Conservation (phyloP, 306 rosid species). For the Ammopiptanthus mongolicus region DNA sequence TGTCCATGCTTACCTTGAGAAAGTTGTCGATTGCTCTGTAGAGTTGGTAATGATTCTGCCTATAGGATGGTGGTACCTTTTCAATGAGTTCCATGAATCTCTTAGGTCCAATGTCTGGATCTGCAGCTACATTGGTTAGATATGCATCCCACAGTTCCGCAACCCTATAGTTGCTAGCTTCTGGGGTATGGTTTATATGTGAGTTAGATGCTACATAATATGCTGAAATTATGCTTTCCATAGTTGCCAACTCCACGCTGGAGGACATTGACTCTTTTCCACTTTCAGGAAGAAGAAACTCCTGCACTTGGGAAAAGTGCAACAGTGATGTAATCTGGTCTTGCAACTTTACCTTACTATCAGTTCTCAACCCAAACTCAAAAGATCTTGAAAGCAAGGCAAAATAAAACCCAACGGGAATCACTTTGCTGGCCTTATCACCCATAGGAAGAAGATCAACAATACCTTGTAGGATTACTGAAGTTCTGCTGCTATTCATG, state of each 20-base stretch:
- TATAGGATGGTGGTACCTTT: slow-evolving; percentile 49
- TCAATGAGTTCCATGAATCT: slow-evolving; percentile 79
- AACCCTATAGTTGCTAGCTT: slow-evolving; percentile 40
- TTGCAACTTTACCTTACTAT: slow-evolving; percentile 43
- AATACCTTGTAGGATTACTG: slow-evolving; percentile 57
- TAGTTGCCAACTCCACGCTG: slow-evolving; percentile 48
- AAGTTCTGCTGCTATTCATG: slow-evolving; percentile 27
- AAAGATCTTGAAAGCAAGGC: slow-evolving; percentile 75
- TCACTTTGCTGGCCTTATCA: slow-evolving; percentile 50
- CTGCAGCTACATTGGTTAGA: slow-evolving; percentile 50
- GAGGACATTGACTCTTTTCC: slow-evolving; percentile 46
- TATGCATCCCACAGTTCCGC: slow-evolving; percentile 82
- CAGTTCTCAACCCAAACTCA: slow-evolving; percentile 41
- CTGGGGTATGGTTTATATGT: slow-evolving; percentile 29
- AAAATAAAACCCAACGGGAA: slow-evolving; percentile 76
- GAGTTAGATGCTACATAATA: slow-evolving; percentile 48
- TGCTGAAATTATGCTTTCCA: slow-evolving; percentile 63
- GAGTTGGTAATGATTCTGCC: slow-evolving; percentile 72
- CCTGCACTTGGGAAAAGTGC: slow-evolving; percentile 61
- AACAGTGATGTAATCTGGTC: slow-evolving; percentile 53
- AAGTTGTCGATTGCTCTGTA: slow-evolving; percentile 58
- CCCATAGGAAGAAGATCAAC: slow-evolving; percentile 63
- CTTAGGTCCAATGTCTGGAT: slow-evolving; percentile 39
- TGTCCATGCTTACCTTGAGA: slow-evolving; percentile 45
- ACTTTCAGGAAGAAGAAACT: slow-evolving; percentile 45